Conservation (phyloP, 768 basidiomycete genomes). For the Boletus rubescentipes region DNA sequence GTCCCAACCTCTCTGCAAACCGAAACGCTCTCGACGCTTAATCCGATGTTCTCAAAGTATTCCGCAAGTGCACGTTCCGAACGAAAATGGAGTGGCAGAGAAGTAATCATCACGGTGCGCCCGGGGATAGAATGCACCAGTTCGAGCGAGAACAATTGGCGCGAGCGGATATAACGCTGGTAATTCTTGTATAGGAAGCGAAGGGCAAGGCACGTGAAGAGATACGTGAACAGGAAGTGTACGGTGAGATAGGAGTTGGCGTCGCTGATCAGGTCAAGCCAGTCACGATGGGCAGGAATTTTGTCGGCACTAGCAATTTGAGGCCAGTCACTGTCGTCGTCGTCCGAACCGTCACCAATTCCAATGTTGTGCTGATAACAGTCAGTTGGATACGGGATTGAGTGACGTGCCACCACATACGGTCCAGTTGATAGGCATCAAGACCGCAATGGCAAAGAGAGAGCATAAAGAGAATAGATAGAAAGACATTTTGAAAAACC, state of each 20-base stretch:
- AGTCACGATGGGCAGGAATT: conserved; percentile 47
- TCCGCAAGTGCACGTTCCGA: conserved; percentile 85
- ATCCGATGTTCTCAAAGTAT: conserved; percentile 88
- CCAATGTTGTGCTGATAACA: conserved; percentile 65
- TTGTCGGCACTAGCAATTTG: conserved; percentile 26
- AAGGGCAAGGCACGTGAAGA: conserved; percentile 86
- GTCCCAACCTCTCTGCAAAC: conserved; percentile 81
- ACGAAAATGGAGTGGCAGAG: conserved; percentile 80
- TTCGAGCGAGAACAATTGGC: conserved; percentile 93
- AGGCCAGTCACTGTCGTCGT: conserved; percentile 50
- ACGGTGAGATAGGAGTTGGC: conserved; percentile 86
- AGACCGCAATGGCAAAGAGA: conserved; percentile 72
- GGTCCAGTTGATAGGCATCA: conserved; percentile 95
- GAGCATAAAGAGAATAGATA: conserved; percentile 88
- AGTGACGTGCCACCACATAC: conserved; percentile 42
- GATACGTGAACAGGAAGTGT: conserved; percentile 90
- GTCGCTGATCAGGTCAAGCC: conserved; percentile 89
- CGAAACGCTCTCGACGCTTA: conserved; percentile 90
- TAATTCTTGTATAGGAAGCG: conserved; percentile 90
- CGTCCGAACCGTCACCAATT: conserved; percentile 49
- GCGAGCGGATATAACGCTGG: conserved; percentile 79
- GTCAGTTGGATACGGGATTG: conserved; percentile 2
- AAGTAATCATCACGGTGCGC: conserved; percentile 86
- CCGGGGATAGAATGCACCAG: conserved; percentile 94
- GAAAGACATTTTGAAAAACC: conserved; percentile 95